Conservation (phyloP, 2,329 filamentous ascomycete species). For the Penicillium glabrum region DNA sequence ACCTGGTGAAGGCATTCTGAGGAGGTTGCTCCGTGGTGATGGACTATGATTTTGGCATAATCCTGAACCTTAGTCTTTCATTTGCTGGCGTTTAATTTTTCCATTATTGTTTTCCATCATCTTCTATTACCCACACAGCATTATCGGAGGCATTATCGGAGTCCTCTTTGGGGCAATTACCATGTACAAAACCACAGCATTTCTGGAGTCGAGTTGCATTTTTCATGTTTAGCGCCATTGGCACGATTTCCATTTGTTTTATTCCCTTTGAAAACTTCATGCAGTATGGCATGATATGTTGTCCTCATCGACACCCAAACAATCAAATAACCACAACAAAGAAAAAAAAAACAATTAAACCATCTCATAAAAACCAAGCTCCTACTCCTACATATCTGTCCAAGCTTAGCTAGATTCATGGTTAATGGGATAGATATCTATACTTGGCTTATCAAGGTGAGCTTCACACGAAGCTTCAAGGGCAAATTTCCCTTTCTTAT, state of each 20-base stretch:
- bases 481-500: no score
- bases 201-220: constrained; percentile 10
- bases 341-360: neutral
- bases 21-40: constrained; percentile 40
- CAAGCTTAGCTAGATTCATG: neutral
- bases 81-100: neutral
- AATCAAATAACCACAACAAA: neutral
- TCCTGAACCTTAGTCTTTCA: neutral
- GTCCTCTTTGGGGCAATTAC: constrained; percentile 9
- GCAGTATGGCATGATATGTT: neutral
- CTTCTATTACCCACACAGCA: constrained; percentile 7
- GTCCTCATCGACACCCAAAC: neutral
- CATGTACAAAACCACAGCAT: constrained; percentile 16
- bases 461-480: no score
- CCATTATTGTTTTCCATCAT: neutral
- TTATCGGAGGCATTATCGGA: constrained; percentile 16
- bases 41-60: constrained; percentile 25
- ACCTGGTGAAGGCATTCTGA: constrained; percentile 50
- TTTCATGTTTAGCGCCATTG: constrained; percentile 10
- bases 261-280: neutral
- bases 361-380: neutral
- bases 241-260: constrained; percentile 14
- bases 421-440: no score
- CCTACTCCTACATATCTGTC: neutral
- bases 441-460: no score